These are phyloP conservation scores for Straminergon stramineum DNA, from an alignment of 225 moss, liverwort and hornwort species.

Conservation along the genomic window DNA sequence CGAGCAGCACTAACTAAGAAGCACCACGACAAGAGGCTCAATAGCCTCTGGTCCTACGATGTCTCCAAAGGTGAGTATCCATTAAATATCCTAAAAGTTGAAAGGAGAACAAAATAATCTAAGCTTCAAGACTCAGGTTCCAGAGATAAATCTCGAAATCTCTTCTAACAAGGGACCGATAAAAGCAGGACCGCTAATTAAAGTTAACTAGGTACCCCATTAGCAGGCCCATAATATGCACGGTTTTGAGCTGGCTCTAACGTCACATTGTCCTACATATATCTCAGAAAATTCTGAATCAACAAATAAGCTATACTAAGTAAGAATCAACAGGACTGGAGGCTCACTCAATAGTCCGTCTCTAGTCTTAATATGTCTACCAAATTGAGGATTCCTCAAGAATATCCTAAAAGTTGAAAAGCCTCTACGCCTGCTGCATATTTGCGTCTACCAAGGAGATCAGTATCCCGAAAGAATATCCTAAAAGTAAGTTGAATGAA, in stretches of 20 bases:
- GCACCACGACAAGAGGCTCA: neutral
- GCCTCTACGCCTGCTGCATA: neutral
- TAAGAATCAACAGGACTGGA: neutral
- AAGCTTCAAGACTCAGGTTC: neutral
- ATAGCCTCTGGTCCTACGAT: neutral
- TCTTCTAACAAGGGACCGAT: neutral
- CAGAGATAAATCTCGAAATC: neutral
- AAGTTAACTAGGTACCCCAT: neutral
- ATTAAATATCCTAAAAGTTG: neutral
- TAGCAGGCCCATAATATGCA: neutral
- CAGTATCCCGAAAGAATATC: neutral
- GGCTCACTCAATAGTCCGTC: neutral
- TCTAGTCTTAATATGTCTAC: neutral
- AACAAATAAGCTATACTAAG: neutral
- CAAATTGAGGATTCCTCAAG: neutral
- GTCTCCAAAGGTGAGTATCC: neutral
- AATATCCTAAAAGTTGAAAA: neutral
- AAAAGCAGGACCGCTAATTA: neutral
- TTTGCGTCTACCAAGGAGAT: neutral
- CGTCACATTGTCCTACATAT: neutral
- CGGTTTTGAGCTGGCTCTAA: neutral
- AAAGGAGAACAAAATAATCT: neutral
- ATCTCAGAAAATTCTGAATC: neutral
- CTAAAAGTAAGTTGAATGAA: neutral
- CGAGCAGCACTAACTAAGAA: neutral